Conservation (phyloP, 768 basidiomycete genomes). For the Collybia sordida region DNA sequence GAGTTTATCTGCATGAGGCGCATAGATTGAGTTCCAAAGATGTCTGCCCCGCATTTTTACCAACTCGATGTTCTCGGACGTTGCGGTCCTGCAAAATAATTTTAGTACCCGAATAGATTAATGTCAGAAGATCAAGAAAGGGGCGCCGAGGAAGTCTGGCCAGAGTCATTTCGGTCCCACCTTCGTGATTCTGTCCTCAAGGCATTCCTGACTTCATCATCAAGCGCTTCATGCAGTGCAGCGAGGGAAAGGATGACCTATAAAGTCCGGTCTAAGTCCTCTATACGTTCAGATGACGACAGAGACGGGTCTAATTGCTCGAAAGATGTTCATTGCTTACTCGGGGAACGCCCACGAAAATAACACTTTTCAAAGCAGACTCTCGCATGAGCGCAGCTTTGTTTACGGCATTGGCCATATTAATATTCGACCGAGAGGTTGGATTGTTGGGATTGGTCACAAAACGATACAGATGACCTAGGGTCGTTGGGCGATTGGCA, state of each 20-base stretch:
- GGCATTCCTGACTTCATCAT: constrained; percentile 75
- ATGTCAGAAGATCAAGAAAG: constrained; percentile 14
- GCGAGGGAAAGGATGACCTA: constrained; percentile 84
- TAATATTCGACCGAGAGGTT: constrained; percentile 32
- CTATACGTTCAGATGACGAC: constrained; percentile 5
- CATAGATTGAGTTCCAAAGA: constrained; percentile 87
- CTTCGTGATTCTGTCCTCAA: constrained; percentile 68
- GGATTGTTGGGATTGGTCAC: constrained; percentile 50
- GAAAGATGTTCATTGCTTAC: constrained; percentile 42
- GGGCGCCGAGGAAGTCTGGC: constrained; percentile 11
- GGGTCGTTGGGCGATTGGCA: constrained; percentile 73
- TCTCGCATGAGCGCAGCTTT: constrained; percentile 87
- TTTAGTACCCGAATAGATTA: constrained; percentile 14
- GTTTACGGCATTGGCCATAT: constrained; percentile 57
- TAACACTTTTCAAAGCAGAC: constrained; percentile 84
- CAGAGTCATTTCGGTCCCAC: constrained; percentile 33
- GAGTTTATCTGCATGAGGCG: constrained; percentile 87
- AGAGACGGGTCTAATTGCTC: constrained; percentile 2
- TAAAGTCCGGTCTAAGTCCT: constrained; percentile 15
- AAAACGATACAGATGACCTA: constrained; percentile 82
- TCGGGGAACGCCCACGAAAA: constrained; percentile 86
- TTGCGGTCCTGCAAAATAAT: constrained; percentile 49
- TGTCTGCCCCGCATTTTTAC: constrained; percentile 65
- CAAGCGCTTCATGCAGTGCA: constrained; percentile 72
- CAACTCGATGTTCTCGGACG: constrained; percentile 64